Percentiles rank a stretch among this genome's conserved stretches.
Conservation (phyloP, 192 early-diverging fungal species). For the Coemansia sp. region DNA sequence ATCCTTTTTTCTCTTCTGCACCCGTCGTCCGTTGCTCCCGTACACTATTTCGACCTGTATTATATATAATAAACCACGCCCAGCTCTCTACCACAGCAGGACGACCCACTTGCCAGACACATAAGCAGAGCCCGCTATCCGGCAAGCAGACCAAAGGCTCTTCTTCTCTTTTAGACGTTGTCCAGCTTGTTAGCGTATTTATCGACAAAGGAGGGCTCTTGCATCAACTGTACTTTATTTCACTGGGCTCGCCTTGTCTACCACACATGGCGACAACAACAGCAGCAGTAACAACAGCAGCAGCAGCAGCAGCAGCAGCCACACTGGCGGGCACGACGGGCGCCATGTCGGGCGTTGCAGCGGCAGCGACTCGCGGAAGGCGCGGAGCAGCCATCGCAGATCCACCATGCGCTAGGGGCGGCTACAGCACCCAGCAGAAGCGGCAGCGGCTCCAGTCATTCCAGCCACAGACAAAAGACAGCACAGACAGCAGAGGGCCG, state of each 20-base stretch:
- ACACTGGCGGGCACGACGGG: not conserved
- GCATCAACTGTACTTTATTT: not conserved
- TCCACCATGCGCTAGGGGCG: not conserved
- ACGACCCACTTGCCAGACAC: not conserved
- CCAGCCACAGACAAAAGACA: not conserved
- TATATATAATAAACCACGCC: constrained; percentile 1
- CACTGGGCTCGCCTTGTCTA: not conserved
- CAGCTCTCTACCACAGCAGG: too few relatives aligned
- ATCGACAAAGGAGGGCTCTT: not conserved
- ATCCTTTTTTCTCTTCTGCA: constrained; percentile 4
- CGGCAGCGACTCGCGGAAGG: not conserved
- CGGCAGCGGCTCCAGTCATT: not conserved
- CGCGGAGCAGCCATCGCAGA: not conserved
- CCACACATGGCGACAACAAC: constrained; percentile 12
- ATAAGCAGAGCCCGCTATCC: not conserved
- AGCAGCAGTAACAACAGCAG: too few relatives aligned
- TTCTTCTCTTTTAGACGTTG: not conserved
- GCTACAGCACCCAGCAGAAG: constrained; percentile 3
- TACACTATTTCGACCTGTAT: constrained; percentile 1
- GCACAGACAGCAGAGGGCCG: not conserved
- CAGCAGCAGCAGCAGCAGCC: constrained; percentile 4
- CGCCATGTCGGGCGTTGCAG: not conserved
- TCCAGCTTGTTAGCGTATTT: not conserved
- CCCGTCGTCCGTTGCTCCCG: constrained; percentile 1
- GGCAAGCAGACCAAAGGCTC: not conserved